Evolutionary conservation across 106 monocot species (phyloP), one percentile per base, ranked within the genome.

Genomic region (Hemerocallis citrina): DNA sequence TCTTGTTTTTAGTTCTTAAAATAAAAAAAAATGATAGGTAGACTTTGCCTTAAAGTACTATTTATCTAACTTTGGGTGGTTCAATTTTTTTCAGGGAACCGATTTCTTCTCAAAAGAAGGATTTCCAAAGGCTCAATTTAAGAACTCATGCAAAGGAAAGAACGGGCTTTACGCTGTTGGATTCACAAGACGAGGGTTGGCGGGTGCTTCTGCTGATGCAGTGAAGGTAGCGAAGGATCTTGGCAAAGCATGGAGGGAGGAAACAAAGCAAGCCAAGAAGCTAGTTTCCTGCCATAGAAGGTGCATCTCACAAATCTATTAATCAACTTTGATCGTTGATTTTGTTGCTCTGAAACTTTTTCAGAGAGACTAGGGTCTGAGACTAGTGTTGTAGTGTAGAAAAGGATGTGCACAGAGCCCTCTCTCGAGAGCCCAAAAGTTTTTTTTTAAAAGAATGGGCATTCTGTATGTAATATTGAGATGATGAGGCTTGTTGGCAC

Each of bases 51-150:
- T n/a, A n/a, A n/a, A n/a, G n/a, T n/a, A n/a, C n/a, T n/a, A 31
- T 39, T 16, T 10, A 62, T 45, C 36, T 7, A 35, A 20, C 9
- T 6, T 36, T 39, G 20, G 10, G 38, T 47, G 41, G 2, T 22
- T 39, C 24, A 37, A 20, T 17, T 56, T 40, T 7, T 33, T 57
- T 17, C 74, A 81, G 85, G 71, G 48, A 27, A 74, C 29, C 47
- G 81, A 77, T 55, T 85, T 85, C 73, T 85, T 80, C 58, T 63
- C 63, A 6, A 70, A 81, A 45, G 52, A 81, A 35, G 85, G 85
- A 29, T 49, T 68, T 23, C 85, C 85, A 14, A 76, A 61, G 45
- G 44, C 43, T 40, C 66, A 73, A 42, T 80, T 85, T 37, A 76
- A 76, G 7, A 64, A 77, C 49, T 68, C 80, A 10, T 85, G 85